A percentile compares a stretch with the other conserved stretches of the same genome.
These are phyloP conservation scores for Arthroderma sp. DNA, from an alignment of 2,329 filamentous ascomycete genomes.

Conservation along the genomic window DNA sequence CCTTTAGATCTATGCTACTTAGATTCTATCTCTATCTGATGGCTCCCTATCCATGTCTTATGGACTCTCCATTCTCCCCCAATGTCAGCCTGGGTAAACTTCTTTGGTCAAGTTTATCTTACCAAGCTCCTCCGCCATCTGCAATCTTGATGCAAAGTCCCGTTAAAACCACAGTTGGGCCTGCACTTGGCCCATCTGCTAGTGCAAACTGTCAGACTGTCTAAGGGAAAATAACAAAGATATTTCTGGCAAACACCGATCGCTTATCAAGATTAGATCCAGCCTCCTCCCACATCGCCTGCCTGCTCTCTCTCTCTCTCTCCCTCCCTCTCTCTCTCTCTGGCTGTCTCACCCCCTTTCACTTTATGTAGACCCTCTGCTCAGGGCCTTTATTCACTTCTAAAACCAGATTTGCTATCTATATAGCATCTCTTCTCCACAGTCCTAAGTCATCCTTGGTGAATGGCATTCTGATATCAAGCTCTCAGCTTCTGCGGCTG, in stretches of 20 bases:
- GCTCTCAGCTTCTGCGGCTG: neutral
- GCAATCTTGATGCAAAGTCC: slow-evolving; percentile 10
- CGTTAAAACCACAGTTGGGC: slow-evolving; percentile 6
- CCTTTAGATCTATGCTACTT: neutral
- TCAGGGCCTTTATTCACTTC: neutral
- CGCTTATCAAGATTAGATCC: slow-evolving; percentile 4
- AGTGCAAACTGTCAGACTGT: slow-evolving; percentile 3
- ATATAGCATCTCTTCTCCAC: neutral
- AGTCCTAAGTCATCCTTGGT: neutral
- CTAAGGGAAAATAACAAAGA: slow-evolving; percentile 5
- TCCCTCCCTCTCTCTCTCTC: neutral
- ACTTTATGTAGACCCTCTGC: neutral
- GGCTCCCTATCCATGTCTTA: neutral
- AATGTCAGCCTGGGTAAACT: neutral
- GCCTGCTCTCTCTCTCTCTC: neutral
- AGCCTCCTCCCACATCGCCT: neutral
- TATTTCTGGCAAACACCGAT: slow-evolving; percentile 6
- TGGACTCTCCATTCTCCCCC: no score
- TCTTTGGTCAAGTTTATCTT: neutral
- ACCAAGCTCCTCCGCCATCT: slow-evolving; percentile 5
- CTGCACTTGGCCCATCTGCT: neutral
- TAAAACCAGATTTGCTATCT: neutral
- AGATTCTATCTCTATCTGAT: neutral
- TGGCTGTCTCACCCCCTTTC: neutral
- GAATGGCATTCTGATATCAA: neutral